Evolutionary conservation across 208 protist genomes (phyloP).

Genomic region (Crithidia thermophila): DNA sequence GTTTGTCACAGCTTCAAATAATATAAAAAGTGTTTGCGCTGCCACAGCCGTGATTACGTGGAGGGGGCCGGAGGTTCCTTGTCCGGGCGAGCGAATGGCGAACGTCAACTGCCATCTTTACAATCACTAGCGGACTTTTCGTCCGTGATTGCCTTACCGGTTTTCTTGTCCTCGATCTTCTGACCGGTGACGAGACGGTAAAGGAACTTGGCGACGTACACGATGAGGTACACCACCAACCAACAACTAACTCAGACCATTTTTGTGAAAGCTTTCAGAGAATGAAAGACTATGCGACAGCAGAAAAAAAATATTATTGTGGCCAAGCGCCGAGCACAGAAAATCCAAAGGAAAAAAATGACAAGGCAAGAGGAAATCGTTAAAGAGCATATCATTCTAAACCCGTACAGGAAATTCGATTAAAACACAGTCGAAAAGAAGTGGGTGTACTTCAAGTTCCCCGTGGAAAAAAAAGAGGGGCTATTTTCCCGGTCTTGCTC

Average conservation of each 20-base stretch:
- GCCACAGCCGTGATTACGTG: conserved; percentile 20
- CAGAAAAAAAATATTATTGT: neutral
- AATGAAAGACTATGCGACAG: too few species aligned
- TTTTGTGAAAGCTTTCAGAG: neutral
- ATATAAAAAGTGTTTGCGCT: neutral
- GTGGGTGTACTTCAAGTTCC: too few species aligned
- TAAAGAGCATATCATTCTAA: too few species aligned
- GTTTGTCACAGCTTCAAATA: too few species aligned
- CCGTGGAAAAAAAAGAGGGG: too few species aligned
- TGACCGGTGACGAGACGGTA: conserved; percentile 18
- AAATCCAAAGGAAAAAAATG: too few species aligned
- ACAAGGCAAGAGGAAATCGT: too few species aligned
- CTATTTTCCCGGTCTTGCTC: too few species aligned
- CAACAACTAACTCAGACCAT: conserved; percentile 58
- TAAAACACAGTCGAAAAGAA: too few species aligned
- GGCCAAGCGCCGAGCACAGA: neutral
- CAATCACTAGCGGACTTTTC: conserved; percentile 1
- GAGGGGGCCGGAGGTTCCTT: conserved; percentile 21
- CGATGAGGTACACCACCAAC: conserved; percentile 59
- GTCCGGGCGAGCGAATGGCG: conserved; percentile 29
- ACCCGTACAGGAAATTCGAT: too few species aligned
- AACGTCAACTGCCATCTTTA: conserved; percentile 28
- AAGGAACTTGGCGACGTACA: conserved; percentile 42
- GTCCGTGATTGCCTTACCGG: neutral
- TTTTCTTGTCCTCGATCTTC: conserved; percentile 18